Conservation (phyloP, 768 basidiomycete species). For the Kwoniella pini region DNA sequence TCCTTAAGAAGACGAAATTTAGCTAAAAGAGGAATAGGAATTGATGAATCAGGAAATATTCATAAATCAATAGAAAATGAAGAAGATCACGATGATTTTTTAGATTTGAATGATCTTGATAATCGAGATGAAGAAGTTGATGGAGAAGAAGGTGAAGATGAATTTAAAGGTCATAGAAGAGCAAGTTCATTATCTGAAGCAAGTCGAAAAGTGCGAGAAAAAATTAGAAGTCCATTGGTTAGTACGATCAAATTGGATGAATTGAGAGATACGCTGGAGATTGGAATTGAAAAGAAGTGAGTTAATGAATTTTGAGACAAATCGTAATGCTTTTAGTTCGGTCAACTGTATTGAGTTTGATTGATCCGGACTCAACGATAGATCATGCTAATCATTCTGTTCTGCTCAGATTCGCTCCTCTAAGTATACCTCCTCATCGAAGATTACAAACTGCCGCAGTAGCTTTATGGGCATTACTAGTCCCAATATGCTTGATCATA, state of each 20-base stretch:
- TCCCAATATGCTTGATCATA: constrained; percentile 65
- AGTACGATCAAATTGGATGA: constrained; percentile 35
- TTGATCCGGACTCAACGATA: too few species aligned
- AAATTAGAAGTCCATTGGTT: constrained; percentile 38
- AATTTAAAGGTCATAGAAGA: constrained; percentile 1
- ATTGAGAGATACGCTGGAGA: constrained; percentile 38
- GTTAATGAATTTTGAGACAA: too few species aligned
- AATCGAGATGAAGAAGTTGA: background rate
- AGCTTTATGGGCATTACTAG: constrained; percentile 80
- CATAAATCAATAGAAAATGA: background rate
- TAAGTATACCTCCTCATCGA: constrained; percentile 79
- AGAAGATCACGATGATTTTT: background rate
- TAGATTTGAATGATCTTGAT: background rate
- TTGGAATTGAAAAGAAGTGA: constrained; percentile 47
- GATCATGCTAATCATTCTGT: background rate
- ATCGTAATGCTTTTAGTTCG: too few species aligned
- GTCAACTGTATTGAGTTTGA: too few species aligned
- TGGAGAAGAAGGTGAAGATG: too few species aligned
- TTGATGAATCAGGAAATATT: constrained; percentile 6
- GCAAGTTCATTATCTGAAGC: constrained; percentile 14
- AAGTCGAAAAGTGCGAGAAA: constrained; percentile 28
- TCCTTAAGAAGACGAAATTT: constrained; percentile 6
- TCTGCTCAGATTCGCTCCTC: constrained; percentile 68
- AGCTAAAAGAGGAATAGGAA: constrained; percentile 7
- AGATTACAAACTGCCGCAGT: constrained; percentile 87